Percentiles rank a stretch among this genome's conserved stretches.
Conservation (phyloP, 306 rosid species). For the Begonia fuchsioides region DNA sequence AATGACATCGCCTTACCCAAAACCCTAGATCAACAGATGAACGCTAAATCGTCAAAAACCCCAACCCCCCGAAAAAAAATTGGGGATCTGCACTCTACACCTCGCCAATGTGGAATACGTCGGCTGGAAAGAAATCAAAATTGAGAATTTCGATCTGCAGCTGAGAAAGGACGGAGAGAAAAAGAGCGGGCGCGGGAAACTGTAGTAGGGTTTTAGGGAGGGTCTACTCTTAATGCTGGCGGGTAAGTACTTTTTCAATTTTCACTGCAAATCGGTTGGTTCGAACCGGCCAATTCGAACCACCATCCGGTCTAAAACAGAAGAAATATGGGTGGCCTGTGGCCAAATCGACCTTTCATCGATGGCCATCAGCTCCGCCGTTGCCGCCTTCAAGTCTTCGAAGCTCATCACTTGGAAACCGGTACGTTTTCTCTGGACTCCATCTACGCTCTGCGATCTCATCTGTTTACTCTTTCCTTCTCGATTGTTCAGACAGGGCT, state of each 20-base stretch:
- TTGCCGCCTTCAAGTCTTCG: constrained; percentile 36
- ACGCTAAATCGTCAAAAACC: neutral
- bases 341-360: neutral
- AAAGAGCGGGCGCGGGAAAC: neutral
- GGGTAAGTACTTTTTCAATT: neutral
- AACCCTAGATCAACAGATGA: constrained; percentile 15
- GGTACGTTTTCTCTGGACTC: constrained; percentile 15
- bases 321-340: no score
- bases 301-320: no score
- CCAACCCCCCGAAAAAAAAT: neutral
- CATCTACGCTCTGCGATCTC: neutral
- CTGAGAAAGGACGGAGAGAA: neutral
- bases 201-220: neutral
- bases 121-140: neutral
- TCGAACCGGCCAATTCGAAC: no score
- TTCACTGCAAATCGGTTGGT: no score
- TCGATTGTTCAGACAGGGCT: constrained; percentile 39
- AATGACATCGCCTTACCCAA: constrained; percentile 32
- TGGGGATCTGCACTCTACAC: neutral
- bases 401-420: constrained; percentile 51
- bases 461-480: neutral
- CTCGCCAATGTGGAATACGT: neutral
- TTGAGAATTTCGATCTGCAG: neutral
- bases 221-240: neutral
- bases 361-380: neutral